These are phyloP conservation scores for Citrus cavaleriei DNA, from an alignment of 345 rosid species.

Conservation along the genomic window DNA sequence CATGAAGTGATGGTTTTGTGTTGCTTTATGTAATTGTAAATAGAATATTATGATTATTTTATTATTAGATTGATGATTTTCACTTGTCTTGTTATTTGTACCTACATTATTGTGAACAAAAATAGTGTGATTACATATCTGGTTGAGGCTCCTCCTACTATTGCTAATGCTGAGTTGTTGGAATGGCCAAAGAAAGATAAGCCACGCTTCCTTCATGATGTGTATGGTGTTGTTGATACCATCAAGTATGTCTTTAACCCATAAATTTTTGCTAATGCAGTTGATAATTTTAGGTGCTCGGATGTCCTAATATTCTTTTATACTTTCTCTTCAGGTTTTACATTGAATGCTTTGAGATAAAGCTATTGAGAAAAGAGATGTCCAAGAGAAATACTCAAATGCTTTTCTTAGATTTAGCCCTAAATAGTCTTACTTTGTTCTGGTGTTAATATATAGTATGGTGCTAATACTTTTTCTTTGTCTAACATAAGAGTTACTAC, in stretches of 20 bases:
- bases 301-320: background rate
- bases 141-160: conserved; percentile 45
- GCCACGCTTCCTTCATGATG: conserved; percentile 19
- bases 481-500: no score
- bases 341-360: conserved; percentile 89
- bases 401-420: conserved; percentile 91
- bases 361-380: conserved; percentile 75
- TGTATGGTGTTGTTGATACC: conserved; percentile 81
- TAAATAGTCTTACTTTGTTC: conserved; percentile 63
- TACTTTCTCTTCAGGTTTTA: conserved; percentile 58
- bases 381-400: conserved; percentile 86
- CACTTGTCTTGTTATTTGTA: no score
- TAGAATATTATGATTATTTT: no score
- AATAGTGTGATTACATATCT: background rate
- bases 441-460: conserved; percentile 89
- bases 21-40: no score
- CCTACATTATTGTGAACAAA: no score
- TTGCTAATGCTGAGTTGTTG: conserved; percentile 49
- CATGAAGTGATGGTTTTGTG: no score
- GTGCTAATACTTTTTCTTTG: background rate
- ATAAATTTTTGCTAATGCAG: background rate
- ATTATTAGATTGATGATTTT: no score
- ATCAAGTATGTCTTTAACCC: conserved; percentile 44
- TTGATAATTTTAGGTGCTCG: conserved; percentile 27
- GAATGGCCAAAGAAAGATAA: conserved; percentile 90